phyloP scores from a whole-genome alignment of 1,284 basidiomycete genomes.

The Cryptococcus sp. region DNA sequence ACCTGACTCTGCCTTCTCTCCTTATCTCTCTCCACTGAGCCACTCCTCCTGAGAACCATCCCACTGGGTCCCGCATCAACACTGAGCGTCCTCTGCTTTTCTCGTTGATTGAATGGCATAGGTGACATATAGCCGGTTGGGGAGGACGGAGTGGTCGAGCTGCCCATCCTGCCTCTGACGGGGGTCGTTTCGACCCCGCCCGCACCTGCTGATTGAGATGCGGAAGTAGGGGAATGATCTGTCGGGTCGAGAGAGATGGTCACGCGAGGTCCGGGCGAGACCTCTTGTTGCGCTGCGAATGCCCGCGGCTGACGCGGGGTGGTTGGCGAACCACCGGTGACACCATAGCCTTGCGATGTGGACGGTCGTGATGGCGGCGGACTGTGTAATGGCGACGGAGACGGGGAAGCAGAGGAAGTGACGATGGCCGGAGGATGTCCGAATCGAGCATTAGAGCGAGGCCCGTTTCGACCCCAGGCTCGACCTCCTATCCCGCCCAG shows the following conservation, averaged over 20 bases:
- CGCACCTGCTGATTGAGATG: neutral
- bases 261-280: slow-evolving; percentile 11
- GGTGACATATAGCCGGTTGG: slow-evolving; percentile 11
- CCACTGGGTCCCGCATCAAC: slow-evolving; percentile 21
- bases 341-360: neutral
- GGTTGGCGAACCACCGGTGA: slow-evolving; percentile 21
- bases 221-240: neutral
- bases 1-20: slow-evolving; percentile 44
- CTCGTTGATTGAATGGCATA: neutral
- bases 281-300: slow-evolving; percentile 6
- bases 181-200: slow-evolving; percentile 6
- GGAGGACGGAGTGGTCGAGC: slow-evolving; percentile 23
- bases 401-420: slow-evolving; percentile 15
- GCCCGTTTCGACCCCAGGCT: slow-evolving; percentile 40
- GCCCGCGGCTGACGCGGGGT: slow-evolving; percentile 28
- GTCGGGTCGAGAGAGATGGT: slow-evolving; percentile 20
- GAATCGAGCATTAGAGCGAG: slow-evolving; percentile 14
- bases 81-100: slow-evolving; percentile 27
- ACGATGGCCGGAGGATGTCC: slow-evolving; percentile 19
- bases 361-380: slow-evolving; percentile 2
- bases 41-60: slow-evolving; percentile 5
- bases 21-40: slow-evolving; percentile 20
- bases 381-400: slow-evolving; percentile 11
- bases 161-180: slow-evolving; percentile 16
- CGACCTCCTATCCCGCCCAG: slow-evolving; percentile 27